These are phyloP conservation scores for Penicillium fuscoglaucum DNA, from an alignment of 2,329 filamentous ascomycete genomes.

Conservation along the genomic window DNA sequence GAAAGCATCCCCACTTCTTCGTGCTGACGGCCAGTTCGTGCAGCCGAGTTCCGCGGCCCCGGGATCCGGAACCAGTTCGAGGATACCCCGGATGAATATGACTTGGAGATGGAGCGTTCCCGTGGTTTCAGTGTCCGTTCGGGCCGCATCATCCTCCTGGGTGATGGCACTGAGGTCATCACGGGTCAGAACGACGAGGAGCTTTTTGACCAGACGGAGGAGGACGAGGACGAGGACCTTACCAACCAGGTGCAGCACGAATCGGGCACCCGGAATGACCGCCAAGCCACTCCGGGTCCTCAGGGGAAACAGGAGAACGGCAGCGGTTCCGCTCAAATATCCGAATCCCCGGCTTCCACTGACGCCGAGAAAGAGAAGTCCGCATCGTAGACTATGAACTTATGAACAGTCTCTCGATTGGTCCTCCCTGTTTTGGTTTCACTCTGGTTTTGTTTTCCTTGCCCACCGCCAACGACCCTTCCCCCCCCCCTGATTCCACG, in stretches of 20 bases:
- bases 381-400: constrained; percentile 28
- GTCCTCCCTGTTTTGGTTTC: constrained; percentile 19
- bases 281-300: constrained; percentile 55
- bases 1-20: constrained; percentile 37
- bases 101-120: constrained; percentile 53
- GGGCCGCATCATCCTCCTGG: constrained; percentile 89
- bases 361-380: constrained; percentile 39
- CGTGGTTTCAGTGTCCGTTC: constrained; percentile 71
- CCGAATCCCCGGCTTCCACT: constrained; percentile 41
- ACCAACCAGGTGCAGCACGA: constrained; percentile 74
- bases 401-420: constrained; percentile 12
- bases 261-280: constrained; percentile 41
- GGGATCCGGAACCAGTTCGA: constrained; percentile 81
- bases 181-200: constrained; percentile 87
- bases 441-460: constrained; percentile 19
- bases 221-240: constrained; percentile 83
- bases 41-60: constrained; percentile 83
- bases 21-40: constrained; percentile 43
- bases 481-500: constrained; percentile 14
- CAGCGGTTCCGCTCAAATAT: constrained; percentile 29
- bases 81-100: constrained; percentile 65
- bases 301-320: constrained; percentile 36
- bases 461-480: constrained; percentile 16
- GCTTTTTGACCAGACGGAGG: constrained; percentile 89
- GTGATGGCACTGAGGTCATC: constrained; percentile 89